Base-by-base conservation (phyloP, 129 eudicot species). In the Helichrysum umbraculigerum region DNA sequence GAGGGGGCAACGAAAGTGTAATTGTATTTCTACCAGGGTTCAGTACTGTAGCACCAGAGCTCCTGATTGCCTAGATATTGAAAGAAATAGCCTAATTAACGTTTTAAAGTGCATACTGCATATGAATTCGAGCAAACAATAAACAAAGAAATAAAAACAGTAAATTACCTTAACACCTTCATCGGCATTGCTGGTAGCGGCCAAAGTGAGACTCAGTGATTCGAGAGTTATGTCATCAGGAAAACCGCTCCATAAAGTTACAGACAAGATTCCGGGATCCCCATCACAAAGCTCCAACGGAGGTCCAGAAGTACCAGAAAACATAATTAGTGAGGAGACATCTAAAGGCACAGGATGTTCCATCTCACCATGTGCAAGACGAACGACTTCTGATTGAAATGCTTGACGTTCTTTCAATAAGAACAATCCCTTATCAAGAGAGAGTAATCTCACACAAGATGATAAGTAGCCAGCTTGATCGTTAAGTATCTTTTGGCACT, bases 201-300 rank as follows among this genome's bases (percentile, higher is more conserved):
- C 86, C 34, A 94, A 88, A 74, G 93, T 94, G n/a, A 94, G 92
- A 72, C 89, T 89, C 28, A 94, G 96, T 28, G 97, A 89, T 66
- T 94, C 99, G 69, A 94, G 99, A 75, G 92, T 91, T 41, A 94
- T 91, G 76, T 91, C 97, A 83, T 94, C 97, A 30, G 99, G 97
- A 89, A 94, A 94, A 34, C 94, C 99, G 86, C 99, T 94, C 96
- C 96, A 91, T 37, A 94, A 86, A 79, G 80, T 84, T 22, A 94
- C 99, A 32, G 90, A 85, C 12, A 94, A 83, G 34, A 86, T 77
- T 56, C 99, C 99, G 14, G 99, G 97, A 84, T 94, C 99, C 11
- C 97, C 96, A 63, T 94, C 99, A 79, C 99, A 94, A 17, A 94
- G 86, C 75, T 87, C 86, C 60, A 94, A 71, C 19, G 94, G 94